Conservation (phyloP, 1,139 yeast species). For the Debaryomycetaceae sp. region DNA sequence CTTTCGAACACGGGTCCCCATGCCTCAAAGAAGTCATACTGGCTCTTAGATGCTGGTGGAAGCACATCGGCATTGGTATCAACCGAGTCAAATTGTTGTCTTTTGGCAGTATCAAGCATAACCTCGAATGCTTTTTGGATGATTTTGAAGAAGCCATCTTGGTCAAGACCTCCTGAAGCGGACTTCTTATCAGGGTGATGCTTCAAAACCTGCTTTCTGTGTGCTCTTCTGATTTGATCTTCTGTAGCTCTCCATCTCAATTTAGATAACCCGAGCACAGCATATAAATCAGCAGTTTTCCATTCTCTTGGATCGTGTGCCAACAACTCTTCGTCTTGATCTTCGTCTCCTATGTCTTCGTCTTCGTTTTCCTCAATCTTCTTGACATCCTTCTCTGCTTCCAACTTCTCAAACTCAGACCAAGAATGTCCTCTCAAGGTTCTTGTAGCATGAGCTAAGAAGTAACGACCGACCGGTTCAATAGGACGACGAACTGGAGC, state of each 20-base stretch:
- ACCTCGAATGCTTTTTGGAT: constrained; percentile 95
- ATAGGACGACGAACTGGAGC: constrained; percentile 79
- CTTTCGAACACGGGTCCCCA: constrained; percentile 92
- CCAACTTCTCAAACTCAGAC: constrained; percentile 94
- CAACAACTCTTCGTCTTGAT: constrained; percentile 78
- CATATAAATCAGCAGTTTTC: constrained; percentile 95
- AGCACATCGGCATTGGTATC: constrained; percentile 82
- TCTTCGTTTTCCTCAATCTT: constrained; percentile 65
- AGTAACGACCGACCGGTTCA: constrained; percentile 96
- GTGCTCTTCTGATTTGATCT: constrained; percentile 93
- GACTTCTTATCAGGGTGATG: constrained; percentile 99
- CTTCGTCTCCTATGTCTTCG: constrained; percentile 71
- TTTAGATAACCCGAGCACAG: constrained; percentile 90
- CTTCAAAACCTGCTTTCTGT: constrained; percentile 92
- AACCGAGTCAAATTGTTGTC: constrained; percentile 93
- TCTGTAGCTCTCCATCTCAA: constrained; percentile 89
- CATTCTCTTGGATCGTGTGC: constrained; percentile 95
- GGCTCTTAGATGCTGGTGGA: constrained; percentile 65
- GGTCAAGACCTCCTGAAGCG: constrained; percentile 77
- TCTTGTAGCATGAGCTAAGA: constrained; percentile 96
- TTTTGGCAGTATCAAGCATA: constrained; percentile 77
- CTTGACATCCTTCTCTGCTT: constrained; percentile 86
- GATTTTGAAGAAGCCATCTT: constrained; percentile 97
- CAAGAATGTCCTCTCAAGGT: constrained; percentile 95
- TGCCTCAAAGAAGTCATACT: constrained; percentile 80